Conservation (phyloP, 148 eudicot species). For the Vaccinium myrtillus region DNA sequence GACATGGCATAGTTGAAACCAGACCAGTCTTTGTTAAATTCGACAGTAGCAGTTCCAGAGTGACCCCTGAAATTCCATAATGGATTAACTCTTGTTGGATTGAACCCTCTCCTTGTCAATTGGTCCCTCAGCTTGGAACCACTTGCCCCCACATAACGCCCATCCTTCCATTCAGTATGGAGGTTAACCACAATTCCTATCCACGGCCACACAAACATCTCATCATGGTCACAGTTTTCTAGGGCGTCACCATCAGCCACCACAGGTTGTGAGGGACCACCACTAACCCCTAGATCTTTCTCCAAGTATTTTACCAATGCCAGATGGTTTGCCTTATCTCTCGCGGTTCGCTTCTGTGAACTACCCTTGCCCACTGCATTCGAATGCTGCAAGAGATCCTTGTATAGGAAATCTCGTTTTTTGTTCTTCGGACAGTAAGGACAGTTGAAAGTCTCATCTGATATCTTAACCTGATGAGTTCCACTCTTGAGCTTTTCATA, state of each 20-base stretch:
- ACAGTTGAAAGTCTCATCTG: conserved; percentile 64
- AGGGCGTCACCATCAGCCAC: conserved; percentile 37
- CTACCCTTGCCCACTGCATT: conserved; percentile 62
- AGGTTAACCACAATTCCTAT: conserved; percentile 82
- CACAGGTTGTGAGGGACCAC: conserved; percentile 47
- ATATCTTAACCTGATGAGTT: conserved; percentile 41
- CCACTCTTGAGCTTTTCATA: conserved; percentile 71
- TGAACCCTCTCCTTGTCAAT: conserved; percentile 66
- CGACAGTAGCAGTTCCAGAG: conserved; percentile 84
- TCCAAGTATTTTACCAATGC: conserved; percentile 73
- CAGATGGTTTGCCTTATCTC: conserved; percentile 85
- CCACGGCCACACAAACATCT: conserved; percentile 98
- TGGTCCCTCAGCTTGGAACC: conserved; percentile 91
- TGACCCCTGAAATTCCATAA: conserved; percentile 86
- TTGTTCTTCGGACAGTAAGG: conserved; percentile 81
- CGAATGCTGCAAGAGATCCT: conserved; percentile 87
- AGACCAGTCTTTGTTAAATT: conserved; percentile 82
- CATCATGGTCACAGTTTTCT: conserved; percentile 58
- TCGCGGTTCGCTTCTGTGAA: conserved; percentile 69
- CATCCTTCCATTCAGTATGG: conserved; percentile 58
- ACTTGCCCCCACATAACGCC: conserved; percentile 81
- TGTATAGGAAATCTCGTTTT: conserved; percentile 61
- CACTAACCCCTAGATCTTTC: conserved; percentile 42
- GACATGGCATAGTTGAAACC: conserved; percentile 80
- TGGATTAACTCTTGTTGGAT: conserved; percentile 79